Evolutionary conservation across 805 yeast genomes (phyloP).

Genomic region (Starmerella potacharoeniae): DNA sequence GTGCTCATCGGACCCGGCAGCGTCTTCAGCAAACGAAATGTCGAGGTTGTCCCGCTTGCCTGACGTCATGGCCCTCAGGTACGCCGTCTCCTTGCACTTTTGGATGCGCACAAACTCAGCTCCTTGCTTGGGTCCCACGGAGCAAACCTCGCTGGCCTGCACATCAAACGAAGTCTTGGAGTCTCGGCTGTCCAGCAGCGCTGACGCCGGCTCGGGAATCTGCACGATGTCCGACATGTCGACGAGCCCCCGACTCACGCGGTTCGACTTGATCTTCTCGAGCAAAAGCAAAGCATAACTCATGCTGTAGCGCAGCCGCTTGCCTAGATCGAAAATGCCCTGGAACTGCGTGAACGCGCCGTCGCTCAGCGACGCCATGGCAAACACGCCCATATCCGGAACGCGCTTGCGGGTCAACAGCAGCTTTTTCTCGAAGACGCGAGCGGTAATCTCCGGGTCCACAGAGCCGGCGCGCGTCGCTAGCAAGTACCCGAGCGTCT

Average conservation of each 20-base stretch:
- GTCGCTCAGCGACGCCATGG: slow-evolving; percentile 44
- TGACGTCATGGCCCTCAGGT: background rate
- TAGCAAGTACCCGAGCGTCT: slow-evolving; percentile 45
- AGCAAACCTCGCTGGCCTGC: background rate
- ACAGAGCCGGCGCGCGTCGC: slow-evolving; percentile 39
- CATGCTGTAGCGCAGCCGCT: slow-evolving; percentile 41
- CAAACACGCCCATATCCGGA: slow-evolving; percentile 39
- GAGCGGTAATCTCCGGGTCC: slow-evolving; percentile 31
- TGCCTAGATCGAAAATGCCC: slow-evolving; percentile 53
- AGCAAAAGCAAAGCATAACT: slow-evolving; percentile 28
- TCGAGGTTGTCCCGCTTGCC: background rate
- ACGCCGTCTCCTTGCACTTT: slow-evolving; percentile 12
- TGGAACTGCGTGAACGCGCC: slow-evolving; percentile 54
- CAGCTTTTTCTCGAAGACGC: background rate
- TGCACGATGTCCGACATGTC: slow-evolving; percentile 10
- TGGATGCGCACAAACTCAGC: slow-evolving; percentile 10
- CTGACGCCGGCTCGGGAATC: slow-evolving; percentile 5
- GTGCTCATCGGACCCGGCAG: slow-evolving; percentile 19
- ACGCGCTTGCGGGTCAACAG: slow-evolving; percentile 30
- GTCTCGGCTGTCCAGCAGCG: slow-evolving; percentile 49
- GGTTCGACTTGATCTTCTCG: slow-evolving; percentile 23
- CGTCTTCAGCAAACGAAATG: background rate
- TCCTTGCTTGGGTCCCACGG: slow-evolving; percentile 12
- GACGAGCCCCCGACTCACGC: slow-evolving; percentile 17
- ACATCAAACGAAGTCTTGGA: slow-evolving; percentile 27